Base-by-base conservation (phyloP, 768 basidiomycete genomes). In the Pleurotus ostreatus region DNA sequence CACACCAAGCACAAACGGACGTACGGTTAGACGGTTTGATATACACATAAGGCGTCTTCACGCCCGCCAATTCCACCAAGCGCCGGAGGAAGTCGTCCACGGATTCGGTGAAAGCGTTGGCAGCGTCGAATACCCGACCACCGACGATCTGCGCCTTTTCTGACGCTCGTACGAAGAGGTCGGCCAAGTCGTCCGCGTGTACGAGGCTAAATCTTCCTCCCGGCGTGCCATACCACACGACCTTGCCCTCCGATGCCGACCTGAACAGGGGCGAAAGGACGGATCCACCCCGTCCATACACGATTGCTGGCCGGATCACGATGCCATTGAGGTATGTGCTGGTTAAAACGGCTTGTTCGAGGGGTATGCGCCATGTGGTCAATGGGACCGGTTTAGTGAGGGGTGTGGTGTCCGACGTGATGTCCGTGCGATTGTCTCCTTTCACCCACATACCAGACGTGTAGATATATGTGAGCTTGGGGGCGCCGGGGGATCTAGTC, bases 161-260 rank as follows among this genome's bases (percentile, higher is more conserved):
- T 6, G 72, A 72, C 1, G 67, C 71, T 8, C 71, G 61, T 3
- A 78, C 38, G 54, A 73, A 79, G 38, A 76, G 49, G 48, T 77
- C 78, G 3, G 77, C 77, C 39, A 78, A 63, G 58, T 81, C 79
- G 60, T 81, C 79, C 9, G 58, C 49, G 61, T 81, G 79, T 39
- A 80, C 64, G 3, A 72, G 49, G 5, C 58, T 37, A n/a, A 57
- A 34, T 26, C 75, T 62, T 1, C 67, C 67, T 2, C 70, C 74
- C 0, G 71, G 70, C 23, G 65, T 68, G 16, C 75, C 74, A 18
- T 59, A 62, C 66, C 69, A 72, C 20, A 52, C 58, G 1, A 72
- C 70, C 43, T 64, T 64, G 13, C 72, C 73, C 9, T 62, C 62
- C 2, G 61, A 40, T 23, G 68, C 65, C 6, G 70, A 64, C 8